These are phyloP conservation scores for Fusarium abutilonis DNA, from an alignment of 2,329 filamentous ascomycete species.

Conservation along the genomic window DNA sequence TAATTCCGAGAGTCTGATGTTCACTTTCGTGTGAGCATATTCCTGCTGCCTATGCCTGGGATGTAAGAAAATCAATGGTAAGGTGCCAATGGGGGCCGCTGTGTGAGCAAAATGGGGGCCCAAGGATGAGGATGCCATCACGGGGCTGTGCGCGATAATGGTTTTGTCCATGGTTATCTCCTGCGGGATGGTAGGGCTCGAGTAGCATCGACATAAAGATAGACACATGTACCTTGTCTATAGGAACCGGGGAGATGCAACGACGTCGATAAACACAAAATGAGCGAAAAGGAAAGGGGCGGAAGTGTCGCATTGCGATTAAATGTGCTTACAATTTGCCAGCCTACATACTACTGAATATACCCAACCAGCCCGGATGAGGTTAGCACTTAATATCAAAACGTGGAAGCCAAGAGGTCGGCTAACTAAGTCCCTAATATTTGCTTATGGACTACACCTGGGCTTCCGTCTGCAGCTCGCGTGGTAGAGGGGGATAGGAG, in stretches of 20 bases:
- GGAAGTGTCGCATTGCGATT: constrained; percentile 2
- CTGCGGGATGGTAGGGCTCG: constrained; percentile 7
- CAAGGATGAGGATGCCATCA: constrained; percentile 19
- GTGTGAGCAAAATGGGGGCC: constrained; percentile 31
- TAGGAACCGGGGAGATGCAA: constrained; percentile 17
- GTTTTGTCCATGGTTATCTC: constrained; percentile 15
- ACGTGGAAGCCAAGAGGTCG: not conserved
- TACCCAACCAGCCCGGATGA: not conserved
- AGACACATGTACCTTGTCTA: constrained; percentile 14
- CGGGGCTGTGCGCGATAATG: constrained; percentile 34
- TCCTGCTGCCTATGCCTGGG: constrained; percentile 21
- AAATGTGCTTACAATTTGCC: not conserved
- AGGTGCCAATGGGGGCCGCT: constrained; percentile 25
- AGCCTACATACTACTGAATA: not conserved
- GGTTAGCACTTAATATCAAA: not conserved
- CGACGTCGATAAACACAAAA: constrained; percentile 8
- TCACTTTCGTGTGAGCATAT: constrained; percentile 31
- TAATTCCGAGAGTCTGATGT: constrained; percentile 18
- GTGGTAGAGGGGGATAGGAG: constrained; percentile 7
- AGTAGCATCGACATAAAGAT: constrained; percentile 22
- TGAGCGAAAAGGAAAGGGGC: constrained; percentile 4
- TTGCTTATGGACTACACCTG: not conserved
- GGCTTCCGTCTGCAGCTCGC: not conserved
- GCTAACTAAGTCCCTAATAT: not conserved
- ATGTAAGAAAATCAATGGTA: constrained; percentile 14